A percentile compares a stretch with the other conserved stretches of the same genome.
These are phyloP conservation scores for Quercus cerris DNA, from an alignment of 306 rosid genomes.

Conservation along the genomic window DNA sequence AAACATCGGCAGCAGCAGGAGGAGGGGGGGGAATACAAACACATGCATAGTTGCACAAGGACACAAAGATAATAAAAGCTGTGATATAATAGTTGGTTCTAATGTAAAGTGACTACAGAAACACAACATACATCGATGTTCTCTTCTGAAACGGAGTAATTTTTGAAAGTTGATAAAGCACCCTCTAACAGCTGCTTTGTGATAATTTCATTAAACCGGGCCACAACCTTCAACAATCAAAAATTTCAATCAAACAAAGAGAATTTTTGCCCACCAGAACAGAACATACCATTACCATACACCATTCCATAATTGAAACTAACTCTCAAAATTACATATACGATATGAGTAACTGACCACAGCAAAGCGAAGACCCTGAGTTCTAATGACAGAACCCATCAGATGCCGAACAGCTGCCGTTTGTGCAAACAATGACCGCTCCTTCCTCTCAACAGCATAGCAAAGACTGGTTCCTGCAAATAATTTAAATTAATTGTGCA, in stretches of 20 bases:
- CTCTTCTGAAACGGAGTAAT: slow-evolving; percentile 76
- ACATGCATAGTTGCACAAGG: not conserved
- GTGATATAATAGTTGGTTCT: not conserved
- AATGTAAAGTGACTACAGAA: not conserved
- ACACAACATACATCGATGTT: slow-evolving; percentile 65
- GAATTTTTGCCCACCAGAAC: too few relatives aligned
- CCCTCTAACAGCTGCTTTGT: slow-evolving; percentile 87
- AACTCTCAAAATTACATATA: too few relatives aligned
- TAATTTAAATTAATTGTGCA: not conserved
- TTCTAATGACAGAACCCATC: slow-evolving; percentile 63
- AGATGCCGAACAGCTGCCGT: slow-evolving; percentile 76
- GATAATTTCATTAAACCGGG: slow-evolving; percentile 86
- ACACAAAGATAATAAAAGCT: not conserved
- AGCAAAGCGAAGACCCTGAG: slow-evolving; percentile 87
- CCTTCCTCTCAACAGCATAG: slow-evolving; percentile 28
- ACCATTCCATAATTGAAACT: too few relatives aligned
- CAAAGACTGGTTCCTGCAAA: slow-evolving; percentile 18
- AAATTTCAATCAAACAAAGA: not conserved
- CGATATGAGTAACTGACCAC: slow-evolving; percentile 40
- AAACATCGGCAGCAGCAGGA: too few relatives aligned
- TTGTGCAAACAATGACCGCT: slow-evolving; percentile 38
- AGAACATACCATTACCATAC: too few relatives aligned
- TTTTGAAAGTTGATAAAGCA: slow-evolving; percentile 78
- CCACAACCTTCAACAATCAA: slow-evolving; percentile 62
- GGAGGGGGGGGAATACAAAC: too few relatives aligned